These are phyloP conservation scores for Suhomyces bolitotheri DNA, from an alignment of 1,139 yeast species.

Conservation along the genomic window DNA sequence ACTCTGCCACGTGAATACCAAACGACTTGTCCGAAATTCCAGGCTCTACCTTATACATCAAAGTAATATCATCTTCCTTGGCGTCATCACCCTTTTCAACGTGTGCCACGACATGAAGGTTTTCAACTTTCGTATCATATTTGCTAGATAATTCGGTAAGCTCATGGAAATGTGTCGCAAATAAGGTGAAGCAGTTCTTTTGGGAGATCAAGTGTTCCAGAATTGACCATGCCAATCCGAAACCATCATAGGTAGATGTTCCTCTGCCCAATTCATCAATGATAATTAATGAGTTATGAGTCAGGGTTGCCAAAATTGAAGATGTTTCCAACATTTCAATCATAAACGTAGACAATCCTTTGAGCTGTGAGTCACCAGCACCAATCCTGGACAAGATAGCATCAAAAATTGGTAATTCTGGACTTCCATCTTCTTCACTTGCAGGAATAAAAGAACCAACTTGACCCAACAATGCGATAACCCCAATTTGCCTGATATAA, in stretches of 20 bases:
- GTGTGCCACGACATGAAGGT: conserved; percentile 93
- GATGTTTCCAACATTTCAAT: conserved; percentile 97
- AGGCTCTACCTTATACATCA: conserved; percentile 85
- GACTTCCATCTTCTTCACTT: conserved; percentile 47
- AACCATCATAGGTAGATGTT: conserved; percentile 95
- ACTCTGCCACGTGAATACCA: conserved; percentile 96
- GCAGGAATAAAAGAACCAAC: conserved; percentile 88
- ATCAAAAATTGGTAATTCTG: conserved; percentile 82
- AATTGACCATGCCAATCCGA: conserved; percentile 96
- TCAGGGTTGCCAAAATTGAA: conserved; percentile 83
- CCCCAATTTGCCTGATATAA: conserved; percentile 89
- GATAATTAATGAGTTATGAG: conserved; percentile 78
- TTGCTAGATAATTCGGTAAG: conserved; percentile 73
- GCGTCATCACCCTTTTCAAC: conserved; percentile 49
- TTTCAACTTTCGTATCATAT: conserved; percentile 59
- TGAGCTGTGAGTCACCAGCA: conserved; percentile 95
- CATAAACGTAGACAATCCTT: conserved; percentile 97
- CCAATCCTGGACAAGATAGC: conserved; percentile 96
- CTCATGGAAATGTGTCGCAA: conserved; percentile 98
- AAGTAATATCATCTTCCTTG: conserved; percentile 69
- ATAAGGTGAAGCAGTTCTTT: conserved; percentile 75
- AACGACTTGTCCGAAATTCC: conserved; percentile 94
- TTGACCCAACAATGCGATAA: conserved; percentile 85
- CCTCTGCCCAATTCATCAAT: conserved; percentile 97
- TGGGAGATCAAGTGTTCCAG: conserved; percentile 77